Conservation (phyloP, 2,329 filamentous ascomycete genomes). For the Xylaria sp. region DNA sequence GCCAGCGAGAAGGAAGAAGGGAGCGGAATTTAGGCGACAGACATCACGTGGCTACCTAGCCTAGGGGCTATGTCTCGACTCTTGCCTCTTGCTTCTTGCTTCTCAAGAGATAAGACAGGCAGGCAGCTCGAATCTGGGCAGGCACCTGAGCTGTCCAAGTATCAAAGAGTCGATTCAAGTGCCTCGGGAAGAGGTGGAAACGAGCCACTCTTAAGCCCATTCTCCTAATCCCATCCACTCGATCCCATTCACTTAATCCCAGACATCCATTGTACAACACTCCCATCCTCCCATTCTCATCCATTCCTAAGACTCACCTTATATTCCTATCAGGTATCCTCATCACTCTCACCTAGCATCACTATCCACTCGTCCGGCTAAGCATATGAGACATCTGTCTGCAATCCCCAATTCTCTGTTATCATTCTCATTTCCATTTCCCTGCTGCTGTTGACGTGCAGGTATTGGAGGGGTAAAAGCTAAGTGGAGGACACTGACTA, state of each 20-base stretch:
- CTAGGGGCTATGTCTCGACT: constrained; percentile 27
- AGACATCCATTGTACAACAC: constrained; percentile 13
- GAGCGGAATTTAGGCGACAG: not conserved
- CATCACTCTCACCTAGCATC: constrained; percentile 7
- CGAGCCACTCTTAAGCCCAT: constrained; percentile 29
- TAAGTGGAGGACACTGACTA: constrained; percentile 1
- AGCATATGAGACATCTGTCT: constrained; percentile 5
- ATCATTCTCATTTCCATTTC: not conserved
- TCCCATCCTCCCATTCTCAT: constrained; percentile 21
- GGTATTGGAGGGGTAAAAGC: constrained; percentile 1
- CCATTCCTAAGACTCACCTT: constrained; percentile 25
- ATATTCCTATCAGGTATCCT: not conserved
- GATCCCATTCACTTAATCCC: not conserved
- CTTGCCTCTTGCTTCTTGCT: constrained; percentile 3
- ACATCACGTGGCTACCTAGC: constrained; percentile 31
- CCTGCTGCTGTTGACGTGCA: constrained; percentile 2
- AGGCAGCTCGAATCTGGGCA: not conserved
- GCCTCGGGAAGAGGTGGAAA: constrained; percentile 19
- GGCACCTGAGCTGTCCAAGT: constrained; percentile 5
- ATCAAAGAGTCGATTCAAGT: constrained; percentile 26
- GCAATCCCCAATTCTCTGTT: not conserved
- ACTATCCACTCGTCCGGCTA: not conserved
- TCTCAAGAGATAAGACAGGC: constrained; percentile 29
- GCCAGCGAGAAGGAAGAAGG: constrained; percentile 18
- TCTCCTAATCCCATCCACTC: not conserved